phyloP scores from a whole-genome alignment of 1,139 yeast genomes.

The Sugiyamaella xylanicola region DNA sequence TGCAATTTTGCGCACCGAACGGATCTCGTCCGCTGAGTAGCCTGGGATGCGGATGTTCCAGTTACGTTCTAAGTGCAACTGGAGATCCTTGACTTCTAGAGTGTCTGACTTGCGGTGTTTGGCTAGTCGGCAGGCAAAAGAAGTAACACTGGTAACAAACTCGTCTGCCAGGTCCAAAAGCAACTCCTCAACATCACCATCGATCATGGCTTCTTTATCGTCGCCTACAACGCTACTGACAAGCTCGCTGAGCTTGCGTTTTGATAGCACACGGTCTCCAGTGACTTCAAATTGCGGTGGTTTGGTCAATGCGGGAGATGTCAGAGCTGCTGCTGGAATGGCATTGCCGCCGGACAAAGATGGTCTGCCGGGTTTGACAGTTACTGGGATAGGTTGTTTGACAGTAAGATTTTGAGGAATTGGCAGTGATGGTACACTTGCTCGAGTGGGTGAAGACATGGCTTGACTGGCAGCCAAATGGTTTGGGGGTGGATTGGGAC shows the following conservation, averaged over 20 bases:
- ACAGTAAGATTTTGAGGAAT: conserved; percentile 70
- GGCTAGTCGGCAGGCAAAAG: conserved; percentile 92
- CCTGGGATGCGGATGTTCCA: conserved; percentile 98
- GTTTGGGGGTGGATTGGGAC: conserved; percentile 37
- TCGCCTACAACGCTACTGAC: conserved; percentile 85
- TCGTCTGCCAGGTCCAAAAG: conserved; percentile 93
- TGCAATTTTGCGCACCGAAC: conserved; percentile 78
- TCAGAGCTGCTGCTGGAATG: conserved; percentile 61
- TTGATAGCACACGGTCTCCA: conserved; percentile 77
- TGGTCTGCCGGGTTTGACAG: conserved; percentile 69
- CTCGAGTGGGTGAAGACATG: conserved; percentile 47
- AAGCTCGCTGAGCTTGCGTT: conserved; percentile 82
- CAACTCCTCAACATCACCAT: conserved; percentile 94
- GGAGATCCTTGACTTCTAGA: conserved; percentile 86
- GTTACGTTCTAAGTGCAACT: conserved; percentile 86
- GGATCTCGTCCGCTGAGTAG: conserved; percentile 84
- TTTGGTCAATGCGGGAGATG: conserved; percentile 74
- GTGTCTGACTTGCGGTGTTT: conserved; percentile 91
- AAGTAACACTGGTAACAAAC: conserved; percentile 84
- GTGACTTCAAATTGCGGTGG: conserved; percentile 83
- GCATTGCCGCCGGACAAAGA: conserved; percentile 87
- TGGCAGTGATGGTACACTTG: conserved; percentile 56
- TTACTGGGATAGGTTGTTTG: conserved; percentile 62
- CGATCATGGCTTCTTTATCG: conserved; percentile 64
- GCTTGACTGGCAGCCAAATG: conserved; percentile 30